These are phyloP conservation scores for Rhizophagus clarus DNA, from an alignment of 192 early-diverging fungal species.

Conservation along the genomic window DNA sequence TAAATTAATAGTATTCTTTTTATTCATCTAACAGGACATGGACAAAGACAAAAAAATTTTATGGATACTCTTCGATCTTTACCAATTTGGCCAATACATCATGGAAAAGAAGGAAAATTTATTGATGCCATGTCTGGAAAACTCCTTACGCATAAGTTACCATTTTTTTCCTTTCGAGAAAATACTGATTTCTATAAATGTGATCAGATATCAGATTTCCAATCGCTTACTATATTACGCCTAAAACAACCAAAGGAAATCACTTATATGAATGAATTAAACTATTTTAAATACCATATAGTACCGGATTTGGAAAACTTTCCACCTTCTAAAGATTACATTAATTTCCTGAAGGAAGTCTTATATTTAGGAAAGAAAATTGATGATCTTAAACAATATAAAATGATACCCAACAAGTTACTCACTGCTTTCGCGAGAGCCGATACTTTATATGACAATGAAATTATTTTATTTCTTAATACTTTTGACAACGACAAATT, in stretches of 20 bases:
- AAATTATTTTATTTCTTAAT: not conserved
- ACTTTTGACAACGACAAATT: slow-evolving; percentile 1
- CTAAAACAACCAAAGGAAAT: not conserved
- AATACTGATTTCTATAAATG: not conserved
- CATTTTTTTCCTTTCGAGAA: not conserved
- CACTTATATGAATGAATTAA: not conserved
- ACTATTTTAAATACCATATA: not conserved
- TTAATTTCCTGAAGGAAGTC: not conserved
- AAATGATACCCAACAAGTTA: not conserved
- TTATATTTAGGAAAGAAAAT: not conserved
- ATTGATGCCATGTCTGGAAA: not conserved
- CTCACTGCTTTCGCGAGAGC: not conserved
- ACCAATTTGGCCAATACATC: not conserved
- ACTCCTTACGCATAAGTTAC: not conserved
- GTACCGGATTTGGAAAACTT: too few species aligned
- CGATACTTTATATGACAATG: not conserved
- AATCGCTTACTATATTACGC: not conserved
- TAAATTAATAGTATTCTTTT: too few species aligned
- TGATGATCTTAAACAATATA: not conserved
- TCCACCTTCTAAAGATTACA: not conserved
- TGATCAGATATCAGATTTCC: too few species aligned
- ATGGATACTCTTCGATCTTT: not conserved
- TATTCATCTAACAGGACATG: not conserved
- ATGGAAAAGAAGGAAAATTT: not conserved
- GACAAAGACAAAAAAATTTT: not conserved